Conservation (phyloP, 257 asterid genomes). For the Nicotiana paniculata region DNA sequence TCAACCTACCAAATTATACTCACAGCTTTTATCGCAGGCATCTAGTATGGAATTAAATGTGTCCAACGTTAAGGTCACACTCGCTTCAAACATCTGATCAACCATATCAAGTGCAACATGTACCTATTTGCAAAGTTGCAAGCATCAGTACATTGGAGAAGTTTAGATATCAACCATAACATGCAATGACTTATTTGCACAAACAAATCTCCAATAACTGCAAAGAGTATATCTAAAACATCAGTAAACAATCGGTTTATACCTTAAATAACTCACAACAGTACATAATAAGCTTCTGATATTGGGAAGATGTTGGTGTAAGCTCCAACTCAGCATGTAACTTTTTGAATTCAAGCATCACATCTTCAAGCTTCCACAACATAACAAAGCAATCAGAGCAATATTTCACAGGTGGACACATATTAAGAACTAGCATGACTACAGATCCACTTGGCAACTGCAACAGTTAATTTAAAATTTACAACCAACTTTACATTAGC, state of each 20-base stretch:
- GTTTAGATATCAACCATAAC: not conserved
- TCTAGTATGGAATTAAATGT: slow-evolving; percentile 52
- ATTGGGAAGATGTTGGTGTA: slow-evolving; percentile 51
- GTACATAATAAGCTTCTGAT: slow-evolving; percentile 50
- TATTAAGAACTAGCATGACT: not conserved
- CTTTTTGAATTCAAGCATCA: slow-evolving; percentile 37
- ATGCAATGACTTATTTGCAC: not conserved
- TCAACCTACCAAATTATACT: slow-evolving; percentile 65
- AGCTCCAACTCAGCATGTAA: slow-evolving; percentile 52
- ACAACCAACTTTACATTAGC: not conserved
- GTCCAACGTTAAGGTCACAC: slow-evolving; percentile 39
- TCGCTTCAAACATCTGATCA: slow-evolving; percentile 48
- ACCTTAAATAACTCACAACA: slow-evolving; percentile 66
- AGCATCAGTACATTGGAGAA: not conserved
- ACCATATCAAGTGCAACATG: slow-evolving; percentile 64
- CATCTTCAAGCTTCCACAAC: slow-evolving; percentile 62
- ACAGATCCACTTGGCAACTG: not conserved
- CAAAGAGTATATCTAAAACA: not conserved
- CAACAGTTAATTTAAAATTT: not conserved
- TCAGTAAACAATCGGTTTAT: slow-evolving; percentile 10
- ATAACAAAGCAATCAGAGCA: slow-evolving; percentile 11
- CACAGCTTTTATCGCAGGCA: slow-evolving; percentile 64
- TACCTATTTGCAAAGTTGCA: slow-evolving; percentile 39
- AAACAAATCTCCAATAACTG: not conserved
- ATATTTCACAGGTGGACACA: not conserved